A percentile compares a stretch with the other conserved stretches of the same genome.
phyloP scores from a whole-genome alignment of 306 rosid genomes.

The Argentina anserina region DNA sequence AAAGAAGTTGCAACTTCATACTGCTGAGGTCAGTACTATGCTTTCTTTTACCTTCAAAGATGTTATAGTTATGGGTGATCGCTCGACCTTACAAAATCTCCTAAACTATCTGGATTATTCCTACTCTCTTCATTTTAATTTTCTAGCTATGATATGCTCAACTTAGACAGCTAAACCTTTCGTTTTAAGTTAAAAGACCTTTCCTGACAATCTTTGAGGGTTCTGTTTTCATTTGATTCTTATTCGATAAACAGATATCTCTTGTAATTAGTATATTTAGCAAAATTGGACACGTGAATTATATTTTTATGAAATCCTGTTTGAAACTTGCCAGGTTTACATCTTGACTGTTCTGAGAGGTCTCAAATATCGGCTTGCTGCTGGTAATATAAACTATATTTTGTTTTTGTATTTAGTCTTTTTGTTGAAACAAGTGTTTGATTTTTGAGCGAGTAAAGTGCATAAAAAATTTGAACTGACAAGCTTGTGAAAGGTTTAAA shows the following conservation, averaged over 20 bases:
- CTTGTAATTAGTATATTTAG: not conserved
- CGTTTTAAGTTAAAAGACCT: not conserved
- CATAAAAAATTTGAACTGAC: not conserved
- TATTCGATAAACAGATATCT: not conserved
- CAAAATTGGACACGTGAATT: slow-evolving; percentile 16
- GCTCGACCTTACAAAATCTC: not conserved
- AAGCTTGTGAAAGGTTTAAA: not conserved
- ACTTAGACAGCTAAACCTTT: not conserved
- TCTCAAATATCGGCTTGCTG: slow-evolving; percentile 93
- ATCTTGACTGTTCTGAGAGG: slow-evolving; percentile 81
- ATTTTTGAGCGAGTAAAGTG: not conserved
- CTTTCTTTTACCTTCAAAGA: slow-evolving; percentile 1
- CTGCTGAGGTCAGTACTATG: slow-evolving; percentile 72
- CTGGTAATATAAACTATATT: slow-evolving; percentile 51
- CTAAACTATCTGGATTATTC: not conserved
- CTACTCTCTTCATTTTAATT: not conserved
- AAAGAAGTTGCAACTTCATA: slow-evolving; percentile 54
- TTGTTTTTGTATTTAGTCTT: not conserved
- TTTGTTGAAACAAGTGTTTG: not conserved
- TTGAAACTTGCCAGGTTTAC: slow-evolving; percentile 71
- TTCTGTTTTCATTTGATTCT: not conserved
- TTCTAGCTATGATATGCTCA: not conserved
- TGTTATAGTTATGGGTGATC: slow-evolving; percentile 18
- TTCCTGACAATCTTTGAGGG: not conserved
- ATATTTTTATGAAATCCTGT: slow-evolving; percentile 34